Evolutionary conservation across 257 asterid genomes (phyloP), one percentile per base, ranked within the genome.

Genomic region (Nicotiana noctiflora): DNA sequence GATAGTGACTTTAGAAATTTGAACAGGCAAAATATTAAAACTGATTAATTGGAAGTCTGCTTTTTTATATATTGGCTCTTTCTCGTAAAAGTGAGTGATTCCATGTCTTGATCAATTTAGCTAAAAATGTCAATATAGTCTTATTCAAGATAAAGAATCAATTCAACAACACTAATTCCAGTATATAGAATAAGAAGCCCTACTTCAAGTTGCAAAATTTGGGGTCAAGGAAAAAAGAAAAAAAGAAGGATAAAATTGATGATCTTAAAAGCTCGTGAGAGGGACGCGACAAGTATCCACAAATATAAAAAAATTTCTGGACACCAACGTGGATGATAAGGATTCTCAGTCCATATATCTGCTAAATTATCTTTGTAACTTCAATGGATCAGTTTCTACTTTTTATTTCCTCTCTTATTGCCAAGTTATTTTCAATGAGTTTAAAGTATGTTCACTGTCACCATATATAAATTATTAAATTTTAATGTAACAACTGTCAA

Each of bases 311-410:
- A n/a, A n/a, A n/a, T 81, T 70, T 81, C 82, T 72, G 83, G 87
- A 56, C 31, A 32, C 85, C 80, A 34, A 82, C 77, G 86, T 81
- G 82, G 89, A 80, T 80, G 91, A 87, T 87, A 87, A 90, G 89
- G 93, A 40, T 88, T 90, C 87, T 90, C 84, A 34, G 65, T 67
- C 62, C 23, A 56, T n/a, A 72, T 67, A 77, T 83, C 27, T 83
- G 74, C 80, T 80, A 74, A 83, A 83, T 79, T 68, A 40, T 63
- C 51, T 59, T 40, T 78, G 79, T 67, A 37, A 76, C 70, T 60
- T 63, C 68, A 27, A 37, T 64, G 83, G 81, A 87, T 79, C 52
- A 31, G 6, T 31, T 67, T 56, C 17, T 31, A 32, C 51, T 64
- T 14, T 23, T 11, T 5, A 61, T 4, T 34, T 61, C 12, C 49